Conservation (phyloP, 371 early-diverging fungal genomes). For the Mucor irregularis region DNA sequence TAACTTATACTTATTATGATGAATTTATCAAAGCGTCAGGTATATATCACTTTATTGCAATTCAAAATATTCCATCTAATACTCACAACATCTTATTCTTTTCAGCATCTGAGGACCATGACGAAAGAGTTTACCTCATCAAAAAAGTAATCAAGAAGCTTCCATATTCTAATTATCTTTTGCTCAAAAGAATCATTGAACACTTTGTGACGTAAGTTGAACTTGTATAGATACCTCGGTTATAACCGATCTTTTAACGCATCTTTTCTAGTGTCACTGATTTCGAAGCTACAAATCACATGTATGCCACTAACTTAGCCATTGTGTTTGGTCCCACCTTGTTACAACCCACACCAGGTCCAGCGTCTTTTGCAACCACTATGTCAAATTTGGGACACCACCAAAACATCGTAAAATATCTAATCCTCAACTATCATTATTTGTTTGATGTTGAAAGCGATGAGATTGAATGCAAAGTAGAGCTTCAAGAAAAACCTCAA, state of each 20-base stretch:
- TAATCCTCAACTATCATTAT: conserved; percentile 84
- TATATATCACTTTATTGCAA: conserved; percentile 28
- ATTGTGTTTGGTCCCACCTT: conserved; percentile 88
- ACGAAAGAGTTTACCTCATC: conserved; percentile 76
- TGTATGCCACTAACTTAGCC: conserved; percentile 86
- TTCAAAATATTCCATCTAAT: not conserved
- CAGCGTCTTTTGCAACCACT: conserved; percentile 72
- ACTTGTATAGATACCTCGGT: not conserved
- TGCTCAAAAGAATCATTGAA: conserved; percentile 74
- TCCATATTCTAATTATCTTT: conserved; percentile 66
- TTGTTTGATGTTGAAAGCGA: conserved; percentile 80
- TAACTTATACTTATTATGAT: conserved; percentile 81
- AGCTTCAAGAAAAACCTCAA: not conserved
- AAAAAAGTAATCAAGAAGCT: conserved; percentile 72
- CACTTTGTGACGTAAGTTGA: conserved; percentile 68
- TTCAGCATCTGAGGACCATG: conserved; percentile 70
- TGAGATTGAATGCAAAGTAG: conserved; percentile 15
- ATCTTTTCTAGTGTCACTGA: conserved; percentile 66
- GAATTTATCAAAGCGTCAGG: conserved; percentile 83
- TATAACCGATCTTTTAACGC: not conserved
- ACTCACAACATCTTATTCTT: not conserved
- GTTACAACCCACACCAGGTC: conserved; percentile 72
- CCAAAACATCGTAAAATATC: conserved; percentile 77
- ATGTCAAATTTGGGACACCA: conserved; percentile 85
- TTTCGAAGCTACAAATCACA: conserved; percentile 80